Conservation (phyloP, 495 filamentous ascomycete genomes). For the Clavariopsis aquatica region DNA sequence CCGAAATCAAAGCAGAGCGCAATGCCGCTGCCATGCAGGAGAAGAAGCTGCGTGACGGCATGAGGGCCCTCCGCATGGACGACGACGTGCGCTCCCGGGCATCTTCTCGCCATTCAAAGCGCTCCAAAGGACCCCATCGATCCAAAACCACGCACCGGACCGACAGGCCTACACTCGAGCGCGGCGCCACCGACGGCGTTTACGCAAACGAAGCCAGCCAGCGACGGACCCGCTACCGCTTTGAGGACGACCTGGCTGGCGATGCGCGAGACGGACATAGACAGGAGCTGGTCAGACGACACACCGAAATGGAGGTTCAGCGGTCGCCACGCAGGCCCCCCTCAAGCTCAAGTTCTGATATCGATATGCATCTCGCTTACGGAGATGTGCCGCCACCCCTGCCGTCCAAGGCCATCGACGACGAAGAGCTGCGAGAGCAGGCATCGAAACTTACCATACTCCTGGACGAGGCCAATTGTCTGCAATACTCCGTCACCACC, state of each 20-base stretch:
- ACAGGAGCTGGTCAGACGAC: slow-evolving; percentile 40
- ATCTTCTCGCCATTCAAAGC: slow-evolving; percentile 29
- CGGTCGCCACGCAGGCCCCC: slow-evolving; percentile 22
- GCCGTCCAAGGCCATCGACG: slow-evolving; percentile 48
- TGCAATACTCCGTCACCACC: slow-evolving; percentile 77
- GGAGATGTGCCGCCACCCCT: slow-evolving; percentile 64
- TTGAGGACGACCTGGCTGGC: slow-evolving; percentile 27
- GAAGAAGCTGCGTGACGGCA: slow-evolving; percentile 52
- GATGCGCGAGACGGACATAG: slow-evolving; percentile 28
- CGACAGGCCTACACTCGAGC: slow-evolving; percentile 38
- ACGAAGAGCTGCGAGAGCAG: slow-evolving; percentile 63
- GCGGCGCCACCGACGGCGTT: slow-evolving; percentile 44
- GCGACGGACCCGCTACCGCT: slow-evolving; percentile 26
- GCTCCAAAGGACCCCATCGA: slow-evolving; percentile 28
- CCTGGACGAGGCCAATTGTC: slow-evolving; percentile 80
- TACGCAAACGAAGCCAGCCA: slow-evolving; percentile 43
- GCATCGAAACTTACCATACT: slow-evolving; percentile 69
- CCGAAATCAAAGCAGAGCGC: slow-evolving; percentile 69
- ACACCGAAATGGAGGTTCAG: slow-evolving; percentile 40
- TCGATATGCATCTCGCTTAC: slow-evolving; percentile 90
- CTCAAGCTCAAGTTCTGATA: slow-evolving; percentile 56
- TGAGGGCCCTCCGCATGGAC: slow-evolving; percentile 54
- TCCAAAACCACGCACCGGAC: slow-evolving; percentile 1
- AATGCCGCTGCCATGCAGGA: slow-evolving; percentile 59
- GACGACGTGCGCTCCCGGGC: slow-evolving; percentile 47